Base-by-base conservation (phyloP, 805 yeast genomes). In the Maudiozyma turicensis region DNA sequence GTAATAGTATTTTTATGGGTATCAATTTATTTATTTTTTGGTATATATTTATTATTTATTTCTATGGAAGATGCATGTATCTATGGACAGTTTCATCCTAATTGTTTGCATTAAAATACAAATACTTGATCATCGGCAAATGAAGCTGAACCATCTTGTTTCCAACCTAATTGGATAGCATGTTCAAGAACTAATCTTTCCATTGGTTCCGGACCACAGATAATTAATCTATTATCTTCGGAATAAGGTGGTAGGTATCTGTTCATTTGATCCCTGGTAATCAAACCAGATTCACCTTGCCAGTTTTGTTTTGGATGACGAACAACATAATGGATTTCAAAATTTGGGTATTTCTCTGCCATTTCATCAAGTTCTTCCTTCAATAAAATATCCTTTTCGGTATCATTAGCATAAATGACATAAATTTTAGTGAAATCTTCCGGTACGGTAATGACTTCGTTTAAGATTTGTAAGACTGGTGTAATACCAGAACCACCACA, bases 401-500 rank as follows among this genome's bases (percentile, higher is more conserved):
- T 78, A 59, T 84, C 86, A 58, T 85, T 85, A 33, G 88, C 89
- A 61, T 73, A 86, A 46, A 86, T 71, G 54, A 86, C 67, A 2
- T 78, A 72, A 48, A 86, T 72, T 47, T 74, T 73, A 37, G 91
- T 83, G 33, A 62, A 37, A 63, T 84, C 90, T 50, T 74, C 80
- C 3, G 87, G 81, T 30, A 82, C 79, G 14, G 89, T 84, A 52
- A 84, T 77, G 46, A 84, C 73, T 51, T 77, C 77, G 52, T 85
- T 81, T 47, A 86, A 72, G 13, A 90, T 84, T 68, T 89, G 95
- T 60, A 85, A 74, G 68, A 87, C 81, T 38, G 97, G 96, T 8
- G 96, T 87, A 54, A 90, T 83, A 47, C 97, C 95, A 0, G 91
- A 80, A 15, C 95, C 95, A 56, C 93, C 95, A 7, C 90, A 91